Evolutionary conservation across 176 grass and related monocot genomes (phyloP).

Genomic region (Bonia amplexicaulis): DNA sequence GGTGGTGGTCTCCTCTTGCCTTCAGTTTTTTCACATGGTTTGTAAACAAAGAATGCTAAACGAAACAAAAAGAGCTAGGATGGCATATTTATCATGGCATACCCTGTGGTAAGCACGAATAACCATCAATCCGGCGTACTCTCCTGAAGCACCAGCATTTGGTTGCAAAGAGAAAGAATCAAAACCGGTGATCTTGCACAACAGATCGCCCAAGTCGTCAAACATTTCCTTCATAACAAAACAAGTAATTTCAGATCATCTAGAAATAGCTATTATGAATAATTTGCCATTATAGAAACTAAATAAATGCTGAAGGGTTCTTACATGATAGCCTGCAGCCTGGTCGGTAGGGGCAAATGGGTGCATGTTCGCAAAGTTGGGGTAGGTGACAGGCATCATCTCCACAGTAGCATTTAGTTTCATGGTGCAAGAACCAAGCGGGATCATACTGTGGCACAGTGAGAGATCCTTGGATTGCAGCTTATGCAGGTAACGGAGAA

Average conservation of each 20-base stretch:
- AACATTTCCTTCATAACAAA: constrained; percentile 86
- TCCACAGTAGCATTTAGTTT: constrained; percentile 96
- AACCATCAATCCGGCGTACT: constrained; percentile 99
- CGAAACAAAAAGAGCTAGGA: not conserved
- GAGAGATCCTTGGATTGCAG: constrained; percentile 92
- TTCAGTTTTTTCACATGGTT: constrained; percentile 34
- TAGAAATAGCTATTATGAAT: not conserved
- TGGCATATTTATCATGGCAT: constrained; percentile 5
- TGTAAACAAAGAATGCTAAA: constrained; percentile 29
- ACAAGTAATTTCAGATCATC: constrained; percentile 12
- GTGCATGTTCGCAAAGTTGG: constrained; percentile 86
- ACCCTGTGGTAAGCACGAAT: constrained; percentile 90
- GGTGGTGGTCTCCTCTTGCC: constrained; percentile 85
- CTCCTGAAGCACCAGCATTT: constrained; percentile 97
- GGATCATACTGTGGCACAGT: constrained; percentile 98
- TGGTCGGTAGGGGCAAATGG: constrained; percentile 88
- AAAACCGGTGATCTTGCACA: constrained; percentile 88
- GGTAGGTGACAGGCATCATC: constrained; percentile 98
- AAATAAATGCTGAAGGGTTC: not conserved
- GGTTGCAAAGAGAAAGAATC: constrained; percentile 99
- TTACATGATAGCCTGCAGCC: constrained; percentile 83
- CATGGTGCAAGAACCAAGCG: constrained; percentile 99
- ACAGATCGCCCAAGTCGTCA: constrained; percentile 77
- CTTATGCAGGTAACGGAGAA: constrained; percentile 91
- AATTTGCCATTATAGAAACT: not conserved